phyloP scores from a whole-genome alignment of 352 stramenopile species.

The Globisporangium paddicum region DNA sequence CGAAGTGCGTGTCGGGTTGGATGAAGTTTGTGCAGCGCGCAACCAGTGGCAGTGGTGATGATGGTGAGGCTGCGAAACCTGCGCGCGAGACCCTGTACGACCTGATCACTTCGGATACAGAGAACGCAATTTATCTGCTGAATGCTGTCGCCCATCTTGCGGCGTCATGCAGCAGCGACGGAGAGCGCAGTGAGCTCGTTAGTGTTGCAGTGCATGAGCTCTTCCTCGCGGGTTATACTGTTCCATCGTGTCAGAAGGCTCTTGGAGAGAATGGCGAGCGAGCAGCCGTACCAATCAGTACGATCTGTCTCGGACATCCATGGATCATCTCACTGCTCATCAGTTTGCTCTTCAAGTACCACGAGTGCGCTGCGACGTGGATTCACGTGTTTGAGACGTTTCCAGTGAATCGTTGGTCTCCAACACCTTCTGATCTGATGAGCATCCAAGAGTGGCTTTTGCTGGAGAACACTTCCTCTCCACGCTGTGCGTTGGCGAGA shows the following conservation, averaged over 20 bases:
- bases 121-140: slow-evolving; percentile 67
- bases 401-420: slow-evolving; percentile 80
- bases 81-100: slow-evolving; percentile 49
- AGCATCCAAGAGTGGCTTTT: slow-evolving; percentile 81
- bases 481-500: slow-evolving; percentile 55
- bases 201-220: slow-evolving; percentile 59
- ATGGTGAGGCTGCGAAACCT: slow-evolving; percentile 22
- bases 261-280: slow-evolving; percentile 47
- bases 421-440: slow-evolving; percentile 51
- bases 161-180: slow-evolving; percentile 28
- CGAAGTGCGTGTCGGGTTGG: slow-evolving; percentile 59
- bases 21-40: slow-evolving; percentile 50
- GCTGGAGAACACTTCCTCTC: slow-evolving; percentile 60
- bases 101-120: slow-evolving; percentile 53
- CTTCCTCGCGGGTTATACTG: slow-evolving; percentile 58
- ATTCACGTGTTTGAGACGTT: slow-evolving; percentile 85
- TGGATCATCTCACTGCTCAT: slow-evolving; percentile 62
- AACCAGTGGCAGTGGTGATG: slow-evolving; percentile 20
- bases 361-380: slow-evolving; percentile 73
- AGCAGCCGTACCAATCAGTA: slow-evolving; percentile 47
- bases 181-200: slow-evolving; percentile 36
- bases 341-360: slow-evolving; percentile 66
- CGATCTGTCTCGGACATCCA: slow-evolving; percentile 56
- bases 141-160: slow-evolving; percentile 52
- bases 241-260: slow-evolving; percentile 34